Evolutionary conservation across 2,329 filamentous ascomycete genomes (phyloP).

Genomic region (Cercospora zeae-maydis): DNA sequence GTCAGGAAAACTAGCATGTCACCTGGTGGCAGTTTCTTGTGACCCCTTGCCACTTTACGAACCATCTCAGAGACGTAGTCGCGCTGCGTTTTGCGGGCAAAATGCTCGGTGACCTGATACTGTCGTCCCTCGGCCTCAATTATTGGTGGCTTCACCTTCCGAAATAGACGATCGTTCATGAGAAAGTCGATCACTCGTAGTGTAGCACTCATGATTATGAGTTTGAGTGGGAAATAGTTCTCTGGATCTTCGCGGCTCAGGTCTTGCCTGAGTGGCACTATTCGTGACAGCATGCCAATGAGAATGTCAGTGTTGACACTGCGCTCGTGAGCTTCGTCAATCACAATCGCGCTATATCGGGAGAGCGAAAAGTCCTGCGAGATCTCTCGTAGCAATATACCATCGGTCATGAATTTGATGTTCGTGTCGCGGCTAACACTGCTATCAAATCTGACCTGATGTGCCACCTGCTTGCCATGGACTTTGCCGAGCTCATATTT

Average conservation of each 20-base stretch:
- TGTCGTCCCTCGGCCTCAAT: slow-evolving; percentile 89
- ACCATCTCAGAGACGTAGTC: slow-evolving; percentile 92
- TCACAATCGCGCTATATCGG: slow-evolving; percentile 90
- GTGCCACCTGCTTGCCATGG: slow-evolving; percentile 73
- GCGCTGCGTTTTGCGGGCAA: slow-evolving; percentile 72
- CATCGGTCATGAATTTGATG: slow-evolving; percentile 99
- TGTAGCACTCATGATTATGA: slow-evolving; percentile 98
- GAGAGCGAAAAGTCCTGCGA: slow-evolving; percentile 80
- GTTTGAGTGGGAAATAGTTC: slow-evolving; percentile 71
- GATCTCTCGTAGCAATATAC: slow-evolving; percentile 87
- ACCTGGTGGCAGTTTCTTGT: slow-evolving; percentile 83
- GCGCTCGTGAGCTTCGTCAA: slow-evolving; percentile 95
- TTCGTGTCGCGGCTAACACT: slow-evolving; percentile 75
- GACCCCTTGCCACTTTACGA: slow-evolving; percentile 79
- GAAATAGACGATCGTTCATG: slow-evolving; percentile 76
- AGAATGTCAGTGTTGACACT: slow-evolving; percentile 97
- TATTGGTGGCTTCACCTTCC: slow-evolving; percentile 63
- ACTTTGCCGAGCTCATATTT: slow-evolving; percentile 72
- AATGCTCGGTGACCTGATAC: slow-evolving; percentile 85
- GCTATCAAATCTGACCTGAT: slow-evolving; percentile 91
- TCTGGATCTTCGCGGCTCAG: slow-evolving; percentile 68
- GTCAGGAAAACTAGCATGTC: slow-evolving; percentile 93
- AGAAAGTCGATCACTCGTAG: slow-evolving; percentile 87
- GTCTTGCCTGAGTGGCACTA: slow-evolving; percentile 76
- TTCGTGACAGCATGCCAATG: slow-evolving; percentile 93